A percentile compares a stretch with the other conserved stretches of the same genome.
Conservation (phyloP, 192 early-diverging fungal genomes). For the Ramicandelaber brevisporus region DNA sequence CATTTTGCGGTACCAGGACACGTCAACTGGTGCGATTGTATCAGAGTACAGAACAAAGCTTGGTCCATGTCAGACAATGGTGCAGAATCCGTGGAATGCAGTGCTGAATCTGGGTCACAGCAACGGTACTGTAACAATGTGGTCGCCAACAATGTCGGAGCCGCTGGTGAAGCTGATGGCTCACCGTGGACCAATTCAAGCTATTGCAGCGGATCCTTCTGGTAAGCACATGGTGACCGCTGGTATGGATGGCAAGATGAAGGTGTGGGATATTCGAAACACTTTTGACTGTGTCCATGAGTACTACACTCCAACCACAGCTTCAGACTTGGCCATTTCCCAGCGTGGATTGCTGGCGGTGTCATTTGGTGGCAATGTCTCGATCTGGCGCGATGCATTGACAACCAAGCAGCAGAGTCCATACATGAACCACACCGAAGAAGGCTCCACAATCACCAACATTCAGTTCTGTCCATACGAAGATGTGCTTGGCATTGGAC, state of each 20-base stretch:
- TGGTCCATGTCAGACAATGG: conserved; percentile 58
- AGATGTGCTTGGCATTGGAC: conserved; percentile 74
- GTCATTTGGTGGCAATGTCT: conserved; percentile 51
- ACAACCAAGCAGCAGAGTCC: conserved; percentile 44
- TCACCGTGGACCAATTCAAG: conserved; percentile 62
- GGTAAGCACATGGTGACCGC: conserved; percentile 76
- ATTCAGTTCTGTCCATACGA: conserved; percentile 81
- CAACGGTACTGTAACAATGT: conserved; percentile 72
- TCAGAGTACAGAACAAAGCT: conserved; percentile 50
- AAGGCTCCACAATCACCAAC: conserved; percentile 19
- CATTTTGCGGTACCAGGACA: conserved; percentile 76
- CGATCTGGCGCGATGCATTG: conserved; percentile 77
- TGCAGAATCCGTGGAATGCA: conserved; percentile 76
- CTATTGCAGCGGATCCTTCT: conserved; percentile 54
- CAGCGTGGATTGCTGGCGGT: conserved; percentile 66
- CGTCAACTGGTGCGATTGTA: conserved; percentile 65
- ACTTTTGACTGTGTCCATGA: conserved; percentile 52
- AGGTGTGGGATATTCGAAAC: conserved; percentile 85
- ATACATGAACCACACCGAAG: conserved; percentile 62
- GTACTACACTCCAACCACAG: conserved; percentile 54
- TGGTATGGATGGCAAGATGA: conserved; percentile 70
- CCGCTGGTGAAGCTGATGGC: conserved; percentile 89
- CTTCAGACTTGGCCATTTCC: conserved; percentile 53
- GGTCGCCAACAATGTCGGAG: conserved; percentile 59
- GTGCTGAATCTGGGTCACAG: conserved; percentile 76